These are phyloP conservation scores for Ministeria vibrans DNA, from an alignment of 78 protist species.

Conservation along the genomic window DNA sequence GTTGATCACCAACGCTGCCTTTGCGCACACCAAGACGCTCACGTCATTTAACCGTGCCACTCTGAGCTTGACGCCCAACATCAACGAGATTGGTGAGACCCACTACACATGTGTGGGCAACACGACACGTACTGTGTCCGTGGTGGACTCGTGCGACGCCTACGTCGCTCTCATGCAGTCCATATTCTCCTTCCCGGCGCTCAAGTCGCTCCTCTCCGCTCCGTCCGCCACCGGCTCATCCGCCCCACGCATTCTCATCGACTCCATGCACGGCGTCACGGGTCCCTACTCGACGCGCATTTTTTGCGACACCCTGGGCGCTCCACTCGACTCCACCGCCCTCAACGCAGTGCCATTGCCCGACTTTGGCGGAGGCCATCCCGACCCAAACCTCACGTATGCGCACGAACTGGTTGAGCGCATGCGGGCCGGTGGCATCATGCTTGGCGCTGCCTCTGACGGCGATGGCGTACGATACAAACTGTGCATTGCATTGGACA, in stretches of 20 bases:
- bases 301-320: constrained; percentile 76
- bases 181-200: constrained; percentile 75
- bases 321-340: constrained; percentile 28
- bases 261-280: constrained; percentile 81
- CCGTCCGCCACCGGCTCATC: not conserved
- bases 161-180: constrained; percentile 55
- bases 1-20: constrained; percentile 76
- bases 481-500: not conserved
- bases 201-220: constrained; percentile 34
- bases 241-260: not conserved
- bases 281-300: constrained; percentile 88
- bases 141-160: constrained; percentile 66
- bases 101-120: not conserved
- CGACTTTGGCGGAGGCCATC: constrained; percentile 96
- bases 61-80: not conserved
- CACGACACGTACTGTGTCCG: constrained; percentile 52
- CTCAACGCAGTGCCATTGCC: constrained; percentile 57
- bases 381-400: constrained; percentile 96
- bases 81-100: not conserved
- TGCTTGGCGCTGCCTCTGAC: constrained; percentile 92
- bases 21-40: constrained; percentile 40
- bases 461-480: constrained; percentile 81
- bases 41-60: not conserved
- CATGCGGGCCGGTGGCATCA: constrained; percentile 61
- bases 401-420: constrained; percentile 83